Evolutionary conservation across 2,329 filamentous ascomycete species (phyloP).

Genomic region (Ceratocystis papillata): DNA sequence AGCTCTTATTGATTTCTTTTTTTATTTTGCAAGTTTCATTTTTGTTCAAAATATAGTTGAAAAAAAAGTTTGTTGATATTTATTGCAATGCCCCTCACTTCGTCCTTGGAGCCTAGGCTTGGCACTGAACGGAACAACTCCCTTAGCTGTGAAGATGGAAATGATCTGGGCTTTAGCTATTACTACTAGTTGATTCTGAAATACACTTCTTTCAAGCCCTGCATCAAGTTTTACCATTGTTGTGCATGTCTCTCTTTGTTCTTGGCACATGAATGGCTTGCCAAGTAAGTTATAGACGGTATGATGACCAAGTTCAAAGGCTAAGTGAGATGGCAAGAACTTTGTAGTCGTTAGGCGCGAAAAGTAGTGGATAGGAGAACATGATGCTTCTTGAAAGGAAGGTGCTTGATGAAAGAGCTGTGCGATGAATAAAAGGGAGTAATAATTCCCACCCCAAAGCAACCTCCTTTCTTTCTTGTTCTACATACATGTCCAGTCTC

Average conservation of each 20-base stretch:
- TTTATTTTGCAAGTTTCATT: conserved; percentile 11
- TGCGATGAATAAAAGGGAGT: not conserved
- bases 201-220: not conserved
- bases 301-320: not conserved
- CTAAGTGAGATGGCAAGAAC: not conserved
- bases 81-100: not conserved
- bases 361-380: not conserved
- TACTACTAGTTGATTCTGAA: not conserved
- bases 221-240: not conserved
- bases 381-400: not conserved
- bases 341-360: not conserved
- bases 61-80: conserved; percentile 13
- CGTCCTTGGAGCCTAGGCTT: not conserved
- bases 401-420: not conserved
- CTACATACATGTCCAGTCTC: not conserved
- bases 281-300: not conserved
- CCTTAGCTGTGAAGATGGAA: not conserved
- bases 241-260: conserved; percentile 4
- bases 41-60: conserved; percentile 12
- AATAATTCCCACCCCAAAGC: not conserved
- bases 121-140: conserved; percentile 18
- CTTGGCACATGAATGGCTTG: not conserved
- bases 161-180: not conserved
- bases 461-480: not conserved
- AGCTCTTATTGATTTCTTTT: conserved; percentile 17